These are phyloP conservation scores for Saccharomyces hybrid DNA, from an alignment of 1,139 yeast genomes.

Conservation along the genomic window DNA sequence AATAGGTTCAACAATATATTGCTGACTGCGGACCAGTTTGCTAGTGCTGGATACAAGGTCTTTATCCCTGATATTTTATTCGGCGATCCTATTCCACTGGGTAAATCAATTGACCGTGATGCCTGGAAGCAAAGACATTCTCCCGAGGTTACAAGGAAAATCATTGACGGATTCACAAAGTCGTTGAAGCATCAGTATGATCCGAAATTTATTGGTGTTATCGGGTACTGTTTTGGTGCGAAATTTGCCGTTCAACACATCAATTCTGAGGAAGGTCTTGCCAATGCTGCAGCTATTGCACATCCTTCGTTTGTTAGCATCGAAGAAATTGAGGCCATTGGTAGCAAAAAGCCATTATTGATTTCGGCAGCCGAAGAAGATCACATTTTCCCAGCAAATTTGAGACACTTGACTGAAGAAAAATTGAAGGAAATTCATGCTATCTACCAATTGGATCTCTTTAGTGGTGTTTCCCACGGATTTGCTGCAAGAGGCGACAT, in stretches of 20 bases:
- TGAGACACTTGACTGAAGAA: slow-evolving; percentile 54
- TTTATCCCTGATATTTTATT: slow-evolving; percentile 66
- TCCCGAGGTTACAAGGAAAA: slow-evolving; percentile 38
- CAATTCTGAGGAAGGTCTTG: slow-evolving; percentile 38
- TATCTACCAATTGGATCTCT: slow-evolving; percentile 52
- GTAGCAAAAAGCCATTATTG: slow-evolving; percentile 46
- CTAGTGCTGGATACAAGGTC: slow-evolving; percentile 57
- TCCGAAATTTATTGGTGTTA: slow-evolving; percentile 49
- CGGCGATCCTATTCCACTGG: slow-evolving; percentile 40
- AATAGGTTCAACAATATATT: slow-evolving; percentile 45
- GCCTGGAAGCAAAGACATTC: slow-evolving; percentile 53
- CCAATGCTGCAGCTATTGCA: slow-evolving; percentile 61
- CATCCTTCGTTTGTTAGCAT: slow-evolving; percentile 70
- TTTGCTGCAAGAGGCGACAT: slow-evolving; percentile 72
- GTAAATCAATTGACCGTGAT: slow-evolving; percentile 31
- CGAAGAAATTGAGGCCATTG: slow-evolving; percentile 54
- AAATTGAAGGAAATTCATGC: slow-evolving; percentile 45
- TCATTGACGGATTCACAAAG: slow-evolving; percentile 41
- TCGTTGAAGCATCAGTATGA: slow-evolving; percentile 38
- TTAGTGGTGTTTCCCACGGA: slow-evolving; percentile 63
- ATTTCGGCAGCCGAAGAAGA: slow-evolving; percentile 73
- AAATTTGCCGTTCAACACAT: slow-evolving; percentile 53
- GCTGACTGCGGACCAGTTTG: slow-evolving; percentile 61
- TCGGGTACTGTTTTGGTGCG: slow-evolving; percentile 87
- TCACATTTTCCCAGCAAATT: slow-evolving; percentile 50